phyloP scores from a whole-genome alignment of 768 basidiomycete species.

The Tricholomella constricta region DNA sequence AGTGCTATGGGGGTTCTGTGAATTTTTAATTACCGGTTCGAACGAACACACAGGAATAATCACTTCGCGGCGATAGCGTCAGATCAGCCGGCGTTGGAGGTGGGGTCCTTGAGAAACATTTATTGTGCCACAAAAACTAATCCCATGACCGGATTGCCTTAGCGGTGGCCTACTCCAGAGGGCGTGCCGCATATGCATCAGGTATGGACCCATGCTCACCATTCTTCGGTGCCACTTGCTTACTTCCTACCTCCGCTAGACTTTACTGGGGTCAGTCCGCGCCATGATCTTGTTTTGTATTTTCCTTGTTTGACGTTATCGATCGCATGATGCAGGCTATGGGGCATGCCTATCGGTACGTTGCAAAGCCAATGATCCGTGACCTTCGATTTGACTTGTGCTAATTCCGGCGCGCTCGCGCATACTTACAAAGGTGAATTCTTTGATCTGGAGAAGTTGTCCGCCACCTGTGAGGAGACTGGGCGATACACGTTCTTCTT shows the following conservation, averaged over 20 bases:
- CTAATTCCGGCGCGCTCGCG: conserved; percentile 2
- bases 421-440: conserved; percentile 52
- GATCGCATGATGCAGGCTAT: conserved; percentile 46
- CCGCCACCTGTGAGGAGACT: conserved; percentile 54
- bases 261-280: conserved; percentile 54
- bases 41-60: conserved; percentile 54
- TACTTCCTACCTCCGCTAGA: conserved; percentile 35
- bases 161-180: conserved; percentile 57
- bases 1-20: not conserved
- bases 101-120: conserved; percentile 26
- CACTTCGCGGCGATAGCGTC: conserved; percentile 72
- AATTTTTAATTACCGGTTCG: not conserved
- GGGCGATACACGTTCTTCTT: conserved; percentile 76
- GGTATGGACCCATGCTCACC: conserved; percentile 33
- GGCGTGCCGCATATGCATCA: conserved; percentile 54
- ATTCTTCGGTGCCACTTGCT: not conserved
- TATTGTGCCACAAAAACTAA: no score
- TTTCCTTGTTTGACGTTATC: conserved; percentile 11
- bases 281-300: not conserved
- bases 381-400: not conserved
- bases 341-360: conserved; percentile 75
- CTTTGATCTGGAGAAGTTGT: conserved; percentile 69
- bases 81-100: conserved; percentile 69
- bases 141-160: conserved; percentile 10
- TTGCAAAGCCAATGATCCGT: conserved; percentile 10